phyloP scores from a whole-genome alignment of 139 green algal genomes.

The Chlamydomonas schloesseri region DNA sequence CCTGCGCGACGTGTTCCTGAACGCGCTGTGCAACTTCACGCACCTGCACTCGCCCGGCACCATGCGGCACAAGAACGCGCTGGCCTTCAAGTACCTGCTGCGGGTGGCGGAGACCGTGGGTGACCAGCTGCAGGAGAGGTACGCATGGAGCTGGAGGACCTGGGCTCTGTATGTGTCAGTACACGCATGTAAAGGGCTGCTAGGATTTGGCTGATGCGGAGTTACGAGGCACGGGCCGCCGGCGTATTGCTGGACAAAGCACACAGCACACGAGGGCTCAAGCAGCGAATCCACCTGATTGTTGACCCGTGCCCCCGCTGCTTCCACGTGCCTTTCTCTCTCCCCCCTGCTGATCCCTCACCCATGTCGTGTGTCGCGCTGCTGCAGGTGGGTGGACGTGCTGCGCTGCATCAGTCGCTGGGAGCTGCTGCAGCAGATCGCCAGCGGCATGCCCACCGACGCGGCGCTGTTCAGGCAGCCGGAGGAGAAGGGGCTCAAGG shows the following conservation, averaged over 20 bases:
- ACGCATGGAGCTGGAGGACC: neutral
- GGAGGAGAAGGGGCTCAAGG: conserved; percentile 38
- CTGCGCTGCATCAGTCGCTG: conserved; percentile 94
- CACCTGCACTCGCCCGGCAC: conserved; percentile 71
- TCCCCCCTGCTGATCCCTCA: no score
- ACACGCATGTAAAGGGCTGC: no score
- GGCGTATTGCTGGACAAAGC: no score
- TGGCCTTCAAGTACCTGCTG: conserved; percentile 89
- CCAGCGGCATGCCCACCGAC: conserved; percentile 88
- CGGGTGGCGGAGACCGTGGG: conserved; percentile 79
- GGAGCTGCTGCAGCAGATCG: conserved; percentile 92
- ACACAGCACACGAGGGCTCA: no score
- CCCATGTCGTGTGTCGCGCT: no score
- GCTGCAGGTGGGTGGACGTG: conserved; percentile 90
- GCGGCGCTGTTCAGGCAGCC: conserved; percentile 82
- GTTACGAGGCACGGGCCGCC: no score
- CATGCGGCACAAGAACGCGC: conserved; percentile 88
- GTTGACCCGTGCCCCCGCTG: no score
- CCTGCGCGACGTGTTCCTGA: conserved; percentile 91
- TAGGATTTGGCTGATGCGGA: no score
- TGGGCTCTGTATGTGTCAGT: neutral
- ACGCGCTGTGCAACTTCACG: conserved; percentile 84
- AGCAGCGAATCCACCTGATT: no score
- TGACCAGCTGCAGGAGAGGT: conserved; percentile 80
- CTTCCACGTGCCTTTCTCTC: no score